Evolutionary conservation across 768 basidiomycete genomes (phyloP).

Genomic region (Lactarius psammicola): DNA sequence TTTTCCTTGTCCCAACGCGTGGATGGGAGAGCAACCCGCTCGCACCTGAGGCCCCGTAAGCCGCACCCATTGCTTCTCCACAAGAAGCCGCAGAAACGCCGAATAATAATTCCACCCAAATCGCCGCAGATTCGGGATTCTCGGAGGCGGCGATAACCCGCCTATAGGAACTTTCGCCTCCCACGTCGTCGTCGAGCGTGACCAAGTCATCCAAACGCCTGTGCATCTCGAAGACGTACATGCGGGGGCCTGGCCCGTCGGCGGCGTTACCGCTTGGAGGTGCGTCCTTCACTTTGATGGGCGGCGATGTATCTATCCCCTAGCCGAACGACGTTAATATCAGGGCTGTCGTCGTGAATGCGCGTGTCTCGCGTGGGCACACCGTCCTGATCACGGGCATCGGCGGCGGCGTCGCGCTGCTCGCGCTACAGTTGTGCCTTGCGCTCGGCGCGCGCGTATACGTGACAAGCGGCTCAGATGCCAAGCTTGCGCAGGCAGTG

Average conservation of each 20-base stretch:
- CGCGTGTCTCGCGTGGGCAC: slow-evolving; percentile 56
- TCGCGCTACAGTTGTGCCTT: slow-evolving; percentile 71
- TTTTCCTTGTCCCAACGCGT: slow-evolving; percentile 72
- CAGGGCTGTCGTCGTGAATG: slow-evolving; percentile 69
- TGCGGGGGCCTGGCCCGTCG: slow-evolving; percentile 75
- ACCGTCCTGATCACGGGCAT: slow-evolving; percentile 80
- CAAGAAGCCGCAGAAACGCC: neutral
- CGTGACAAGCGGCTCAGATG: slow-evolving; percentile 68
- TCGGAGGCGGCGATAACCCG: slow-evolving; percentile 57
- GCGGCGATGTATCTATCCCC: slow-evolving; percentile 27
- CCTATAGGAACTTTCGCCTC: slow-evolving; percentile 72
- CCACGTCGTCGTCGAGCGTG: slow-evolving; percentile 69
- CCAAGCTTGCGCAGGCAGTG: slow-evolving; percentile 67
- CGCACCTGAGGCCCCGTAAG: slow-evolving; percentile 64
- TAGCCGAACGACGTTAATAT: neutral
- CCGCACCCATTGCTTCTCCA: too few species aligned
- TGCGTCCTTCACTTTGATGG: slow-evolving; percentile 34
- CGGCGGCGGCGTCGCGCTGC: slow-evolving; percentile 80
- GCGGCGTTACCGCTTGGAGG: slow-evolving; percentile 84
- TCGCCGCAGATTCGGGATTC: slow-evolving; percentile 52
- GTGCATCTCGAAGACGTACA: slow-evolving; percentile 66
- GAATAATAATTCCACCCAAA: neutral
- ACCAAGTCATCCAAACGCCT: slow-evolving; percentile 64
- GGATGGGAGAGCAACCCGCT: slow-evolving; percentile 71
- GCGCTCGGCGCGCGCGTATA: slow-evolving; percentile 79